Conservation (phyloP, 768 basidiomycete genomes). For the Macrolepiota albuminosa region DNA sequence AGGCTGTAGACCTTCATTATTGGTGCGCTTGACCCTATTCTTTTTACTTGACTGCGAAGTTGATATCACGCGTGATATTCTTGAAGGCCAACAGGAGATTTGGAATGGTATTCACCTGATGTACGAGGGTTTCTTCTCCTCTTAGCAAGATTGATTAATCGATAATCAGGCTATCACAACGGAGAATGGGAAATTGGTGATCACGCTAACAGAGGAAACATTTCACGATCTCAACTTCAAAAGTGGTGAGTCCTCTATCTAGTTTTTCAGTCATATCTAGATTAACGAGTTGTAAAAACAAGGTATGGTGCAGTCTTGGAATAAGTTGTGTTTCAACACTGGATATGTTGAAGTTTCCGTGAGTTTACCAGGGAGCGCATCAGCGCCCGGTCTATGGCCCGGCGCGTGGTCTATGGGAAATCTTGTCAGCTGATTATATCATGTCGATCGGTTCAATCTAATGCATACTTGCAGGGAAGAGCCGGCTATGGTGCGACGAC, state of each 20-base stretch:
- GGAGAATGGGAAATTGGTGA: constrained; percentile 67
- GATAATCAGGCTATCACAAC: constrained; percentile 61
- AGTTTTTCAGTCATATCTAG: constrained; percentile 19
- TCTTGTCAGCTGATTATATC: constrained; percentile 30
- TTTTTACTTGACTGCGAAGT: neutral
- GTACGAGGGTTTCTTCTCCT: constrained; percentile 28
- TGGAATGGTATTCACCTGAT: constrained; percentile 81
- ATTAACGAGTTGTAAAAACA: constrained; percentile 4
- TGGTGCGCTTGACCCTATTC: constrained; percentile 41
- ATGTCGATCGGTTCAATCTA: neutral
- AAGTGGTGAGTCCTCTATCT: constrained; percentile 49
- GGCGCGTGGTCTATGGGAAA: constrained; percentile 81
- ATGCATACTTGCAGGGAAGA: constrained; percentile 44
- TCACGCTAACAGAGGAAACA: constrained; percentile 67
- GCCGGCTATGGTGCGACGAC: constrained; percentile 89
- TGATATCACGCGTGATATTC: constrained; percentile 4
- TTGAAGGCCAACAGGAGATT: constrained; percentile 59
- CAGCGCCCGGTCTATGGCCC: constrained; percentile 80
- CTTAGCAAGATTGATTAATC: neutral
- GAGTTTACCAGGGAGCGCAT: constrained; percentile 63
- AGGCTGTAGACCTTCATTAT: constrained; percentile 84
- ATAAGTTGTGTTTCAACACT: constrained; percentile 92
- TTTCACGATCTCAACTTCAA: constrained; percentile 82
- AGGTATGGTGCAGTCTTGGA: constrained; percentile 84
- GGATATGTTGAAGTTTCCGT: constrained; percentile 85